Evolutionary conservation across 73 alveolate genomes (phyloP).

Genomic region (Symbiodinium natans): DNA sequence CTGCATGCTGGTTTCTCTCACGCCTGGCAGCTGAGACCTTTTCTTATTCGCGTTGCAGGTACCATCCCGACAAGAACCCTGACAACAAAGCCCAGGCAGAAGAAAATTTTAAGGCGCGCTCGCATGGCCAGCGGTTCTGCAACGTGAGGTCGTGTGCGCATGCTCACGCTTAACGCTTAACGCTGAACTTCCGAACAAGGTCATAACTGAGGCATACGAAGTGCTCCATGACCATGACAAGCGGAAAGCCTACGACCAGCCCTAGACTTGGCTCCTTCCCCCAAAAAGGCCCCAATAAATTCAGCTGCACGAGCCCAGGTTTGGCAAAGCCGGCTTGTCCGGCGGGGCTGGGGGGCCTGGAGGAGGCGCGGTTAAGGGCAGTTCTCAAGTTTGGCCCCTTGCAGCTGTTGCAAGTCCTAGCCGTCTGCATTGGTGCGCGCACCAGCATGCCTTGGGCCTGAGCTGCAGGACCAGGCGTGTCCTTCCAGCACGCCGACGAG

Average conservation of each 20-base stretch:
- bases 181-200: too few relatives aligned
- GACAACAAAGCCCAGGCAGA: conserved; percentile 68
- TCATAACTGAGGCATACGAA: conserved; percentile 75
- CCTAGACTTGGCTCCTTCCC: not conserved
- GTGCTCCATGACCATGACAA: conserved; percentile 68
- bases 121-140: not conserved
- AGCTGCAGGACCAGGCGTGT: conserved; percentile 4
- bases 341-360: conserved; percentile 69
- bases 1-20: too few relatives aligned
- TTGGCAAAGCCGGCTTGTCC: conserved; percentile 68
- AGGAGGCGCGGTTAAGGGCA: conserved; percentile 23
- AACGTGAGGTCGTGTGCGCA: too few relatives aligned
- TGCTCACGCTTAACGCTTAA: not conserved
- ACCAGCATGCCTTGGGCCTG: not conserved
- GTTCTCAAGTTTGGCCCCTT: not conserved
- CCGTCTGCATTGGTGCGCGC: not conserved
- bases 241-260: conserved; percentile 82
- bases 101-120: conserved; percentile 50
- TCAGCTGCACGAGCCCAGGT: conserved; percentile 16
- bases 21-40: not conserved
- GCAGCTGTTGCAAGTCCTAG: not conserved
- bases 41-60: not conserved
- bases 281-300: not conserved
- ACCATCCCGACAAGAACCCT: conserved; percentile 77
- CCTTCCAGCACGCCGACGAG: conserved; percentile 69